Evolutionary conservation across 1,139 yeast genomes (phyloP), one percentile per base, ranked within the genome.

Genomic region (Magnusiomyces starmeri): DNA sequence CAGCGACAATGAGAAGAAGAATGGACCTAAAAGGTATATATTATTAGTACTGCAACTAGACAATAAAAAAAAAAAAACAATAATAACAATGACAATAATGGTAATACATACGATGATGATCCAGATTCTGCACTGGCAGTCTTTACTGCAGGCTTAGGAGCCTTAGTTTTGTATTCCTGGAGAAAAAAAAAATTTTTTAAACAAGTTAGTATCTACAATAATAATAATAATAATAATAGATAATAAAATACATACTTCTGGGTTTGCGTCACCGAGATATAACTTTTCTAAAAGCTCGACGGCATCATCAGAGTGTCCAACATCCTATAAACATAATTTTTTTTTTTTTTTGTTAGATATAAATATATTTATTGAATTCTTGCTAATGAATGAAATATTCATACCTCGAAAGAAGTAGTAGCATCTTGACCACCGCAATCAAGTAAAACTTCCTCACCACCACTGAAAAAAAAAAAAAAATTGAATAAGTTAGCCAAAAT

Each of bases 281-380:
- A 89, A 73, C 45, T 78, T 79, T 47, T 73, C 75, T 64, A 94
- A 75, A 58, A 85, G 76, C 61, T 84, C 94, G 61, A 82, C 81
- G 37, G 98, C 97, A 62, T 90, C 97, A 60, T 90, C 97, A 41
- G 97, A 89, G 72, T 92, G 99, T 42, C 98, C 98, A 65, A 92
- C 90, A 67, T 92, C 98, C 62, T 62, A 48, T 8, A 24, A 41
- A 21, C 21, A 41, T 9, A 21, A 22, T 40, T 20, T 40, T 21
- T 27, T 27, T 8, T 27, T 27, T 27, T 8, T 27, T 27, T 27
- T 8, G 8, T 27, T 27, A 12, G 8, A 9, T 27, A 12, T 27
- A 9, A 9, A 12, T 27, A 9, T 27, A 12, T 27, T 27, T 27
- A 12, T 27, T 27, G 8, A 12, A 27, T 27, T 27, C 10, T 27